phyloP scores from a whole-genome alignment of 169 alveolate genomes.

The Blepharisma undulans region DNA sequence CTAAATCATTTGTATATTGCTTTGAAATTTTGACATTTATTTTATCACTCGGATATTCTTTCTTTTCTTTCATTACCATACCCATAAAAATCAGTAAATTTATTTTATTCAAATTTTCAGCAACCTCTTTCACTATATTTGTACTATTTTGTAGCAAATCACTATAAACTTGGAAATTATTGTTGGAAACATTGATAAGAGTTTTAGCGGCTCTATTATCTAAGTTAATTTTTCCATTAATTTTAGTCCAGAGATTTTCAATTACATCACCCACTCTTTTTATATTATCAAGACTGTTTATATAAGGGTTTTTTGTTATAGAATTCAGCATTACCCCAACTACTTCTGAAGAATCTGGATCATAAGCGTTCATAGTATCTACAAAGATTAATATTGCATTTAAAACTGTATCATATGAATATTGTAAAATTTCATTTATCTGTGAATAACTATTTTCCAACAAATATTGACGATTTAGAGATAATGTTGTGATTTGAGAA shows the following conservation, averaged over 20 bases:
- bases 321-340: not conserved
- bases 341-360: not conserved
- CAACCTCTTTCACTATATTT: not conserved
- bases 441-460: not conserved
- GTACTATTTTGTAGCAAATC: not conserved
- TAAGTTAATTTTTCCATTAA: not conserved
- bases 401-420: not conserved
- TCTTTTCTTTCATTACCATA: not conserved
- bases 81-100: not conserved
- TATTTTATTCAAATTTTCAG: not conserved
- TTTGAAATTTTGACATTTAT: not conserved
- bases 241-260: not conserved
- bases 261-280: not conserved
- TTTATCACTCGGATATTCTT: not conserved
- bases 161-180: not conserved
- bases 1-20: not conserved
- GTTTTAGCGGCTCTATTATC: not conserved
- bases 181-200: not conserved
- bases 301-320: not conserved
- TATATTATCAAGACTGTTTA: not conserved
- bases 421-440: not conserved
- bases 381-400: not conserved
- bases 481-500: not conserved
- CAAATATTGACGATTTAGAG: not conserved
- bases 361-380: not conserved